phyloP scores from a whole-genome alignment of 1,284 basidiomycete genomes.

The Porodaedalea pini region DNA sequence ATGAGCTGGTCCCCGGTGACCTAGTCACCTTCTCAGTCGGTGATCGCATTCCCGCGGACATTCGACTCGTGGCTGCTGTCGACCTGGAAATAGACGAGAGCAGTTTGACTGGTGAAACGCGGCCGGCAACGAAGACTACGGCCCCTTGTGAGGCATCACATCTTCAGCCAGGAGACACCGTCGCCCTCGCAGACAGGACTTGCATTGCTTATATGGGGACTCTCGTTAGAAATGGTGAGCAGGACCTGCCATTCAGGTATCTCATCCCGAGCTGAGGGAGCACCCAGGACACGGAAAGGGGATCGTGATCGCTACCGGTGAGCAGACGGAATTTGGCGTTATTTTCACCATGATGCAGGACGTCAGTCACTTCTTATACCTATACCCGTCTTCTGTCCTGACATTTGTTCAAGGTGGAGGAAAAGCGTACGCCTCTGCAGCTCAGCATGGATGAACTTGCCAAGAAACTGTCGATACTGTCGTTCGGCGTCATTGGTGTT shows the following conservation, averaged over 20 bases:
- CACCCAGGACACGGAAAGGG: conserved; percentile 79
- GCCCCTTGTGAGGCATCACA: conserved; percentile 43
- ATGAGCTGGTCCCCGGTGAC: conserved; percentile 94
- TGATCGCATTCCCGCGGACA: conserved; percentile 93
- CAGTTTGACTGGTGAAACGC: conserved; percentile 91
- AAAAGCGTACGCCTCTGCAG: conserved; percentile 91
- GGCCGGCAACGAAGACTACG: conserved; percentile 68
- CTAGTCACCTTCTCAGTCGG: conserved; percentile 87
- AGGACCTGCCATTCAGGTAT: conserved; percentile 1
- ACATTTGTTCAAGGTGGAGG: conserved; percentile 64
- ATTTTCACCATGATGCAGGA: conserved; percentile 99
- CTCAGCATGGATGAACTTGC: conserved; percentile 96
- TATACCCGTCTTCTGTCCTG: background rate
- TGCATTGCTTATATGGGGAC: conserved; percentile 98
- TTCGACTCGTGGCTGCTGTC: conserved; percentile 75
- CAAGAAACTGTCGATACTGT: conserved; percentile 84
- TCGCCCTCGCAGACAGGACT: conserved; percentile 79
- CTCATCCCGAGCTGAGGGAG: conserved; percentile 22
- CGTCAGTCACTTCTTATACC: conserved; percentile 41
- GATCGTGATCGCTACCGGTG: conserved; percentile 87
- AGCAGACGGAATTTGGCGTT: conserved; percentile 90
- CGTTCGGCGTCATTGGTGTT: conserved; percentile 89
- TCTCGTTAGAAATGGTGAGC: conserved; percentile 82
- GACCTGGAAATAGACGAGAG: conserved; percentile 95
- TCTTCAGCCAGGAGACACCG: conserved; percentile 42